Percentiles rank a stretch among this genome's conserved stretches.
Evolutionary conservation across 805 yeast species (phyloP).

Genomic region (Pichia rugopelliculosa): DNA sequence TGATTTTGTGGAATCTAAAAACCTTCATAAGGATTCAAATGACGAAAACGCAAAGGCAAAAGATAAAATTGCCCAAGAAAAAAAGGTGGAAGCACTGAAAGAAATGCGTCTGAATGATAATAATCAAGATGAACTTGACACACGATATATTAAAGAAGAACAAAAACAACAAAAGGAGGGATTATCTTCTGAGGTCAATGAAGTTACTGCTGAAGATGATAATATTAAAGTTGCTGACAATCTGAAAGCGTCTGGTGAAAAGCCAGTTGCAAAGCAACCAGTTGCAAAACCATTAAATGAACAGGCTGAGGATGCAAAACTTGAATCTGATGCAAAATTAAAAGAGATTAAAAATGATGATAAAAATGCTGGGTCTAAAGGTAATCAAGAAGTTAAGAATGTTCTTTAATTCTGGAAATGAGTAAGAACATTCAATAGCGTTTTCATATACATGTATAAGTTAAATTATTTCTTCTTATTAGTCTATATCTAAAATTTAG

Average conservation of each 20-base stretch:
- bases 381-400: background rate
- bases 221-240: slow-evolving; percentile 5
- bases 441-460: no score
- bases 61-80: background rate
- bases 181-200: no score
- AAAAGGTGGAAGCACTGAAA: slow-evolving; percentile 1
- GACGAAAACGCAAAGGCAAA: background rate
- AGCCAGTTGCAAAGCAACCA: slow-evolving; percentile 14
- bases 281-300: slow-evolving; percentile 23
- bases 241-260: slow-evolving; percentile 3
- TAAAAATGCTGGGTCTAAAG: no score
- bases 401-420: background rate
- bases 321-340: background rate
- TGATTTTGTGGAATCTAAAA: background rate
- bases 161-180: background rate
- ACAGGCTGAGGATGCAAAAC: slow-evolving; percentile 18
- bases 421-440: no score
- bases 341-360: background rate
- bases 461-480: no score
- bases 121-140: background rate
- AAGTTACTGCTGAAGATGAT: background rate
- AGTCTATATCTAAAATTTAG: background rate
- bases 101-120: background rate
- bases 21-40: background rate
- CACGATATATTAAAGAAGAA: background rate